Evolutionary conservation across 1,139 yeast genomes (phyloP).

Genomic region (Chernovozyma sophiae-reginae): DNA sequence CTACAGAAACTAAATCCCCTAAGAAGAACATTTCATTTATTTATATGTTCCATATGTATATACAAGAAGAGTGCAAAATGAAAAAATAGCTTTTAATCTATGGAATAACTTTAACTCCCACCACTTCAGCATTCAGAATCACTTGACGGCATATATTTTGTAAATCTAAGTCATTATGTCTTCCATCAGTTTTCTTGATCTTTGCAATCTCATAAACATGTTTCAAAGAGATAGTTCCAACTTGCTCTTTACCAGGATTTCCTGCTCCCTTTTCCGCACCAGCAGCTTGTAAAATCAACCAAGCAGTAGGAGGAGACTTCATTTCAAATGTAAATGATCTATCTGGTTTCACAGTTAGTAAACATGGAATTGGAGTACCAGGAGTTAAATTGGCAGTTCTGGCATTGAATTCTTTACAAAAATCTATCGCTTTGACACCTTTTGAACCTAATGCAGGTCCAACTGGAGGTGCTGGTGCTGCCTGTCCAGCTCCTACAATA

Average conservation of each 20-base stretch:
- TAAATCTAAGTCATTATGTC: slow-evolving; percentile 68
- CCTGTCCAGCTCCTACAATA: slow-evolving; percentile 97
- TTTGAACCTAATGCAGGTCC: slow-evolving; percentile 99
- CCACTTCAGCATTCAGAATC: slow-evolving; percentile 79
- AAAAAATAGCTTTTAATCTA: slow-evolving; percentile 33
- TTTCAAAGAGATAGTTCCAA: slow-evolving; percentile 77
- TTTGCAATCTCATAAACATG: slow-evolving; percentile 94
- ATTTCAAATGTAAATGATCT: slow-evolving; percentile 81
- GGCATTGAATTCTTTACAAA: slow-evolving; percentile 97
- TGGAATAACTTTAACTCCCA: slow-evolving; percentile 80
- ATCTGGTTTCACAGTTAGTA: slow-evolving; percentile 86
- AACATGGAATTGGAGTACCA: slow-evolving; percentile 86
- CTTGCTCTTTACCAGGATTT: slow-evolving; percentile 43
- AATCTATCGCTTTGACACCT: slow-evolving; percentile 98
- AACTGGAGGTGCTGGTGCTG: slow-evolving; percentile 98
- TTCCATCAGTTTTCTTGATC: slow-evolving; percentile 81
- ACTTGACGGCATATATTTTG: slow-evolving; percentile 79
- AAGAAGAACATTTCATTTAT: too few relatives aligned
- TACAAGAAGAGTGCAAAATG: too few relatives aligned
- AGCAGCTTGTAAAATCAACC: slow-evolving; percentile 80
- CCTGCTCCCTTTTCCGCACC: slow-evolving; percentile 79
- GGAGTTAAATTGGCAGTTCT: slow-evolving; percentile 84
- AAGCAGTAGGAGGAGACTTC: slow-evolving; percentile 91
- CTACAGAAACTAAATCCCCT: too few relatives aligned
- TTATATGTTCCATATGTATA: neutral